Conservation (phyloP, 2,329 filamentous ascomycete species). For the Ophiocordyceps camponoti-saundersi region DNA sequence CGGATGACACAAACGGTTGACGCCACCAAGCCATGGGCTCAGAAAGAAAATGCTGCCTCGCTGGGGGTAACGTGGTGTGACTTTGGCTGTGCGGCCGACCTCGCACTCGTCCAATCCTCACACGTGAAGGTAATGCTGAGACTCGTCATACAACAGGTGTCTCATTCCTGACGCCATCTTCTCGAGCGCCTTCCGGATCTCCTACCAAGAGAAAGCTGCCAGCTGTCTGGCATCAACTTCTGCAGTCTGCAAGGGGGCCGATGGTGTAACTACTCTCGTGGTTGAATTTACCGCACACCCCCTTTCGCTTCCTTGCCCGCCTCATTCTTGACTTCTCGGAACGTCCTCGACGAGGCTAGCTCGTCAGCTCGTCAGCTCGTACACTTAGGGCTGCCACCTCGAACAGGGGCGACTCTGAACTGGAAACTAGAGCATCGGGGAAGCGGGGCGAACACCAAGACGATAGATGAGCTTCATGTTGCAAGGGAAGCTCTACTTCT, state of each 20-base stretch:
- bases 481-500: neutral
- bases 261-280: neutral
- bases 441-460: neutral
- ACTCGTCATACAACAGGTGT: neutral
- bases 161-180: constrained; percentile 1
- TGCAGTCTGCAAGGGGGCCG: constrained; percentile 1
- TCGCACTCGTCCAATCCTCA: neutral
- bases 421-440: neutral
- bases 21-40: neutral
- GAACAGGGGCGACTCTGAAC: too few species aligned
- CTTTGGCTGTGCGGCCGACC: neutral
- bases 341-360: neutral
- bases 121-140: neutral
- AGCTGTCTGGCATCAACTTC: constrained; percentile 1
- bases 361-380: neutral
- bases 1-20: neutral
- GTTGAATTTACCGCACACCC: neutral
- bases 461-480: neutral
- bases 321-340: neutral
- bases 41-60: neutral
- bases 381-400: neutral
- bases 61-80: neutral
- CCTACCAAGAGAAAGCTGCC: constrained; percentile 1
- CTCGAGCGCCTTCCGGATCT: neutral
- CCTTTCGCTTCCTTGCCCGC: neutral